Evolutionary conservation across 148 eudicot species (phyloP), one percentile per base, ranked within the genome.

Genomic region (Arbutus unedo): DNA sequence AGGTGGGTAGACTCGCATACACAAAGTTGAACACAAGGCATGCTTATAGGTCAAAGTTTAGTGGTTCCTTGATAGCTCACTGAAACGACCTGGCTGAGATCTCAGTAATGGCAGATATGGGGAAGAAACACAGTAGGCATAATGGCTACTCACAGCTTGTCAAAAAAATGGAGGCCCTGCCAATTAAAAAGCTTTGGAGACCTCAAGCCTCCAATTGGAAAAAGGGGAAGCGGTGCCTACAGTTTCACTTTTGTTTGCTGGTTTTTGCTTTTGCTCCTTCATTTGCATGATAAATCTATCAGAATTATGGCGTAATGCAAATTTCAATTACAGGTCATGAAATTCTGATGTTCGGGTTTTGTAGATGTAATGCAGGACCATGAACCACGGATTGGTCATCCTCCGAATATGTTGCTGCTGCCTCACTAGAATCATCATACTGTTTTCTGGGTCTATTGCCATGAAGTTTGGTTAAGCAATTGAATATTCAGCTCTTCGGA

Each of bases 281-380:
- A 4, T 48, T 43, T 2, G 11, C 9, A 21, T 48, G 44, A 47
- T 18, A 60, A 44, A 48, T 48, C n/a, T 23, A n/a, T 47, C 5
- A 43, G 13, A 59, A 57, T n/a, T 43, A 38, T 59, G 47, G 31
- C 16, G 4, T 31, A 13, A 76, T 0, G 60, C 59, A n/a, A 5
- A 41, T 51, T 31, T 25, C 41, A 76, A 76, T 76, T n/a, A 0
- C 11, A 8, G 31, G 19, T 43, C 6, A 4, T 51, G n/a, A 14
- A 8, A 41, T 82, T 64, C 47, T 82, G 19, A 49, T 43, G 41
- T 31, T 82, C 19, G 9, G 4, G 45, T 62, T 64, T 74, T 43
- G 11, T 25, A 82, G 84, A 49, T 53, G 38, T 49, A 15, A 15
- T 60, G 80, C 84, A 76, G 84, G 73, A 74, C n/a, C 67, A 74